Evolutionary conservation across 331 rosid genomes (phyloP), one percentile per base, ranked within the genome.

Genomic region (Ulmus americana): DNA sequence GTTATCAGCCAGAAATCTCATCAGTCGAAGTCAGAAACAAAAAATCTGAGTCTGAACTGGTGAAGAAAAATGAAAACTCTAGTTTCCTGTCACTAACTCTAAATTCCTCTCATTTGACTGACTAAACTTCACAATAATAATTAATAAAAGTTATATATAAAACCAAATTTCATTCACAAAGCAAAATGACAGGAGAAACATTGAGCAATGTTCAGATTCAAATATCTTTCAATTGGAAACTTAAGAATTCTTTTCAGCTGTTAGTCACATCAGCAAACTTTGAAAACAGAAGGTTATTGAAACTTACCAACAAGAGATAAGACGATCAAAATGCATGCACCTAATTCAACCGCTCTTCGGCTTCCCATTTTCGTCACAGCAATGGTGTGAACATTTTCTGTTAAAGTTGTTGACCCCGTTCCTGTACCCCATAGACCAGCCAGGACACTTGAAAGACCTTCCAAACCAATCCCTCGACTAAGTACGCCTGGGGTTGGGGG

Each of bases 331-430:
- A 84, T 13, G 59, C 84, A 83, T 53, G 99, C 99, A 40, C 99
- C 99, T 39, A 94, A 73, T 76, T 85, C 97, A 82, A 94, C 95
- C 39, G 96, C 96, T 80, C 84, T 67, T 58, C 99, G 99, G 80
- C 99, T 94, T 81, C 99, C 99, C 97, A 94, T 90, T 90, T 90
- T 94, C 60, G 99, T 90, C 60, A 94, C 99, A 41, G 99, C 99
- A 77, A 94, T 84, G 50, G 99, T 94, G 71, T 94, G 99, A 48
- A 94, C 86, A 69, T 94, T 94, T 83, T 94, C 99, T 22, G 99
- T 90, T 72, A 94, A 76, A 67, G 97, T 90, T 41, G 95, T 78
- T 51, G 95, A 94, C 14, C 95, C 99, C 4, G 95, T 85, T 78
- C 97, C 99, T 60, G 97, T 87, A 56, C 99, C 99, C 99, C 99